Evolutionary conservation across 306 rosid genomes (phyloP).

Genomic region (Cicer pinnatifidum): DNA sequence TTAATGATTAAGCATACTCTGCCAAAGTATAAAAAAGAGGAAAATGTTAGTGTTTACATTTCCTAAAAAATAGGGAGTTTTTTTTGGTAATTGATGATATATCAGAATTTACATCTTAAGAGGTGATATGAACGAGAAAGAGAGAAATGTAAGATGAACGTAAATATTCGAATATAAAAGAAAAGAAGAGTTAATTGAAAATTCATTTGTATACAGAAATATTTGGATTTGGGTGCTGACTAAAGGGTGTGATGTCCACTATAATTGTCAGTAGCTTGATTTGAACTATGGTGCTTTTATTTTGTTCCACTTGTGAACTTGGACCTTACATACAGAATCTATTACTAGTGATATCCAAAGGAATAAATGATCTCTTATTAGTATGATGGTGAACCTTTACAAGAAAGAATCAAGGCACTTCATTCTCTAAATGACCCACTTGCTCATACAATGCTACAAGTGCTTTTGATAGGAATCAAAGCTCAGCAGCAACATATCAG

Average conservation of each 20-base stretch:
- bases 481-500: conserved; percentile 2
- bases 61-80: too few relatives aligned
- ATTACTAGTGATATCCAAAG: not conserved
- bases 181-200: not conserved
- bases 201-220: not conserved
- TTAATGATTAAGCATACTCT: too few relatives aligned
- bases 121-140: not conserved
- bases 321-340: conserved; percentile 15
- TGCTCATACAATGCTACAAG: not conserved
- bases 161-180: too few relatives aligned
- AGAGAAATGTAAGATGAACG: not conserved
- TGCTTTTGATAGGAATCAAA: not conserved
- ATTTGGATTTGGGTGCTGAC: conserved; percentile 22
- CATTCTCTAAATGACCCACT: conserved; percentile 12
- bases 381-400: not conserved
- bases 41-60: too few relatives aligned
- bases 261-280: conserved; percentile 20
- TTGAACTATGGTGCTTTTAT: not conserved
- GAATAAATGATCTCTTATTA: not conserved
- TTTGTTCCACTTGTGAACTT: conserved; percentile 12
- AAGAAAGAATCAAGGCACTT: not conserved
- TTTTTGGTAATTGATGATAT: too few relatives aligned
- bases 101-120: too few relatives aligned
- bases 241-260: not conserved
- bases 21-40: too few relatives aligned